Base-by-base conservation (phyloP, 73 alveolate genomes). In the Tetrahymena thermophila region DNA sequence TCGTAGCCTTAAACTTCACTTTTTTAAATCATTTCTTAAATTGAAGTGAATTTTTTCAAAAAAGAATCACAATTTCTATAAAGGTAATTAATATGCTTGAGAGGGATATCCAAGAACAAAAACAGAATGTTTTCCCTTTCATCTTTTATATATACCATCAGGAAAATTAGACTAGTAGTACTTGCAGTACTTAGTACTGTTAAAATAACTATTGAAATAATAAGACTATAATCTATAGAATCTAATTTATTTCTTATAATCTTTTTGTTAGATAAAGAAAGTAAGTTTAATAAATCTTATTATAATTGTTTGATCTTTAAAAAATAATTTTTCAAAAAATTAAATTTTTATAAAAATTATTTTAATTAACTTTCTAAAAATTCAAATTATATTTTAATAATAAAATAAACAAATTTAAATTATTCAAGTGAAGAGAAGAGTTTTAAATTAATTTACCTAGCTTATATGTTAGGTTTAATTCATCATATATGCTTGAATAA, bases 61-160 rank as follows among this genome's bases (percentile, higher is more conserved):
- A 94, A 94, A 28, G 84, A 43, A 38, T 94, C 96, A 85, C 94
- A 85, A 34, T 83, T 35, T 44, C 50, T 83, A 28, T 94, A 84
- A 0, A 94, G 37, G 4, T 44, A 28, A 17, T 35, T 25, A 34
- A 94, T 35, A 38, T 94, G 96, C 10, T 83, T 84, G 38, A 40
- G 50, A 0, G 96, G 96, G 43, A 94, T 94, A 94, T 83, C 96
- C 44, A 94, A 94, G 55, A 94, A 94, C 40, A 94, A 85, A 28
- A 94, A 94, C 3, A 94, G 94, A 13, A 94, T 85, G 13, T 85
- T 85, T 43, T 94, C 96, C 42, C 96, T 94, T 40, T 94, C 35
- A 56, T 44, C 71, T 94, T 85, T 94, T 8, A 94, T 94, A 25
- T 93, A 34, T 19, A 94, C 42, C 95, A 84, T 94, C 35, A 94